phyloP scores from a whole-genome alignment of 1,139 yeast species.

The Saccharomyces hybrid region DNA sequence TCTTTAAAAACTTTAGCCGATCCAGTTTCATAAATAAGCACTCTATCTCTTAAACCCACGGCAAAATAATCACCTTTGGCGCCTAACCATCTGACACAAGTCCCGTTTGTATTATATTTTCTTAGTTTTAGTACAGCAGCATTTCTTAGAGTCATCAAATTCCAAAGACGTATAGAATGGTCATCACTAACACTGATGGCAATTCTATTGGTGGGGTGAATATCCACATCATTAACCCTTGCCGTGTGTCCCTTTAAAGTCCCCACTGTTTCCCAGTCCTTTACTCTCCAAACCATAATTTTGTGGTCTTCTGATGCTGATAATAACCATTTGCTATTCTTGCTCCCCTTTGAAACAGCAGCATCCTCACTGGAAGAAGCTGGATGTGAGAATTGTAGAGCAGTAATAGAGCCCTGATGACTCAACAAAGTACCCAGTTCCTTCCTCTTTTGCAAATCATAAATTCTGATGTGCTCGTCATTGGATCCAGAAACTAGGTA shows the following conservation, averaged over 20 bases:
- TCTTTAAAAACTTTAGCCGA: conserved; percentile 52
- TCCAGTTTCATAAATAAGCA: conserved; percentile 58
- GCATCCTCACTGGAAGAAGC: conserved; percentile 32
- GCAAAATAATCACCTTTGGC: conserved; percentile 56
- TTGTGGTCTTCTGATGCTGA: conserved; percentile 90
- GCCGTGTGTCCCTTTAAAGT: conserved; percentile 80
- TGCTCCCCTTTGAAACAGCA: conserved; percentile 13
- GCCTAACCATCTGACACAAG: conserved; percentile 54
- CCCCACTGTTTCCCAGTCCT: conserved; percentile 93
- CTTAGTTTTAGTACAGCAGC: conserved; percentile 76
- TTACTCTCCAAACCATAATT: conserved; percentile 86
- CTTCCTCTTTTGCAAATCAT: conserved; percentile 87
- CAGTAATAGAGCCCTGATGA: conserved; percentile 84
- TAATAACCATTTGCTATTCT: conserved; percentile 72
- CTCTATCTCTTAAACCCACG: conserved; percentile 61
- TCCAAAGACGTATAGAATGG: conserved; percentile 81
- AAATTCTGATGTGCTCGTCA: conserved; percentile 91
- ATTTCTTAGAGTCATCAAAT: conserved; percentile 93
- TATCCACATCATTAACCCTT: conserved; percentile 70
- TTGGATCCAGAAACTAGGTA: conserved; percentile 91
- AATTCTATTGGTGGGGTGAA: conserved; percentile 88
- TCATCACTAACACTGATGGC: conserved; percentile 88
- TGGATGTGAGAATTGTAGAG: conserved; percentile 47
- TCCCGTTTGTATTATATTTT: conserved; percentile 63
- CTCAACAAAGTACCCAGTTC: conserved; percentile 86